Base-by-base conservation (phyloP, 108 stramenopile genomes). In the Stephanodiscus minutulus region DNA sequence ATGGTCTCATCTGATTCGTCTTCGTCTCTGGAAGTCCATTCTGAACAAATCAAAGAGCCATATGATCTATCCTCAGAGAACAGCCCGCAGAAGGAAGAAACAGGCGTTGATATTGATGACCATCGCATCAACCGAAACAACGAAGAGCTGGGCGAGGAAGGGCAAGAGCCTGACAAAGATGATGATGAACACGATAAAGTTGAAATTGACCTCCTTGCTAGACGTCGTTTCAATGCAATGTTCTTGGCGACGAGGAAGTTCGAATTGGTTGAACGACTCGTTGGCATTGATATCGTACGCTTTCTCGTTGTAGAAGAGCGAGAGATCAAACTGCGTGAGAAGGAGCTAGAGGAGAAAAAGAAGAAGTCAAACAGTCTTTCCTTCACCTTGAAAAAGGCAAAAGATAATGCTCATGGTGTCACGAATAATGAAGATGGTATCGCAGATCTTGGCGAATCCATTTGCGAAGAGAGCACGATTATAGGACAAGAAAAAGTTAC, bases 221-320 rank as follows among this genome's bases (percentile, higher is more conserved):
- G 64, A 61, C 70, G 73, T 24, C 64, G 61, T 27, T 68, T 81
- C 27, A 81, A 81, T 36, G 72, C 79, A 58, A 73, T 69, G 44
- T 81, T 81, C 49, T 61, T 81, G 17, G 79, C 79, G 5, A 73
- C 79, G 15, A 68, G 79, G 22, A 81, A 81, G 47, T 81, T 67
- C 39, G 79, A 81, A 44, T 49, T 81, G 20, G 70, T 81, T 25
- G 79, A 81, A 64, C 79, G 79, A 10, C 72, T 74, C 10, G 67
- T 81, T 43, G 79, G 71, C 5, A 81, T 81, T 53, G 79, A 81
- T 53, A 54, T 81, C 22, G 79, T 81, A 3, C 79, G 79, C n/a
- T 81, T 74, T 59, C 73, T 81, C 57, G 65, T 81, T 48, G 73
- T 68, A 35, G 68, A 81, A 28, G 79, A 81, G 35, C 68, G 73